Percentiles rank a stretch among this genome's conserved stretches.
These are phyloP conservation scores for Candida neerlandica DNA, from an alignment of 1,139 yeast genomes.

Conservation along the genomic window DNA sequence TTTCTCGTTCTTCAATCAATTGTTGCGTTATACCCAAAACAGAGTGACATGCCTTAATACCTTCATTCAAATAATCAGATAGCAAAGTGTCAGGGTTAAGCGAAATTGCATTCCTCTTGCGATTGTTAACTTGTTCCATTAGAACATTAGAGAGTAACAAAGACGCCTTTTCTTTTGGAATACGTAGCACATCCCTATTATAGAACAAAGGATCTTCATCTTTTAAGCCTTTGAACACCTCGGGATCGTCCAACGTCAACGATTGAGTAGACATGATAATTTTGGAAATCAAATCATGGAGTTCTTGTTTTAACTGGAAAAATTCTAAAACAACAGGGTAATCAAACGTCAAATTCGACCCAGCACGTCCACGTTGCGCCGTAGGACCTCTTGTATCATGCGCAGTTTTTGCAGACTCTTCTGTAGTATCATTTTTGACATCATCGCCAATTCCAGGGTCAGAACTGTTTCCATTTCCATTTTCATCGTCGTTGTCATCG, in stretches of 20 bases:
- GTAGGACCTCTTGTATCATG: not conserved
- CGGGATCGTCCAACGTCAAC: constrained; percentile 72
- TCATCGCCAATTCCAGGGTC: constrained; percentile 3
- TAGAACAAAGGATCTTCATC: constrained; percentile 56
- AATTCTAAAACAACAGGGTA: constrained; percentile 73
- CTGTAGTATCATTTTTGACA: not conserved
- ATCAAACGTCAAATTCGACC: constrained; percentile 45
- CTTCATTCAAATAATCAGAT: constrained; percentile 46
- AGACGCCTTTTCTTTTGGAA: constrained; percentile 55
- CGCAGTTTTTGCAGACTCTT: not conserved
- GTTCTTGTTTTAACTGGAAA: constrained; percentile 70
- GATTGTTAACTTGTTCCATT: constrained; percentile 43
- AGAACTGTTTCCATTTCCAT: too few species aligned
- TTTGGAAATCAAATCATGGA: constrained; percentile 64
- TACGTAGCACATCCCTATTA: constrained; percentile 39
- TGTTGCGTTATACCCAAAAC: constrained; percentile 53
- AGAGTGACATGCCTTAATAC: constrained; percentile 46
- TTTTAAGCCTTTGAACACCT: constrained; percentile 63
- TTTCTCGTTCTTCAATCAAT: constrained; percentile 69
- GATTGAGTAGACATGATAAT: constrained; percentile 71
- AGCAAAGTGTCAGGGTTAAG: constrained; percentile 52
- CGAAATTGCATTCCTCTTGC: constrained; percentile 41
- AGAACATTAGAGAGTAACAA: constrained; percentile 48
- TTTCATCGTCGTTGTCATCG: constrained; percentile 3
- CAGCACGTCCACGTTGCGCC: constrained; percentile 5